Evolutionary conservation across 2,329 filamentous ascomycete genomes (phyloP), one percentile per base, ranked within the genome.

Genomic region (Bisporella sp.): DNA sequence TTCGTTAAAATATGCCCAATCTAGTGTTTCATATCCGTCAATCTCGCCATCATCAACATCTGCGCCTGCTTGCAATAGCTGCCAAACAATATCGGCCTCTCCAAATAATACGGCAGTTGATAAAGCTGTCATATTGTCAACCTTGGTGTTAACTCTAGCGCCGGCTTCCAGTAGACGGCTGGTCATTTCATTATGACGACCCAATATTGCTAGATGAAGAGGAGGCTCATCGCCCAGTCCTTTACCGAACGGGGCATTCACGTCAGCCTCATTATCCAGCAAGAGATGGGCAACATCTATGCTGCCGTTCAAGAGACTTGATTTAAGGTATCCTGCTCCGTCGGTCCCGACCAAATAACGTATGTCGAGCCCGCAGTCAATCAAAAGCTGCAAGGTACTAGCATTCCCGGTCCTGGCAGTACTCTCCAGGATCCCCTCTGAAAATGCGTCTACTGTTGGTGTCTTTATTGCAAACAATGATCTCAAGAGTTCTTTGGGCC

Each of bases 211-310:
- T 37, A 37, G 33, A 37, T 37, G 33, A 37, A 37, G 33, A 37
- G 33, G 33, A 37, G 33, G 33, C 7, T 37, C 7, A 37, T 37
- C 33, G 33, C n/a, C 7, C 33, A n/a, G 33, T 7, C n/a, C 7
- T 37, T 37, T 7, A 37, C 33, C 33, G 33, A 37, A n/a, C 33
- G 33, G 33, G 33, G 33, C 7, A 37, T 37, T 37, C n/a, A 37
- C 33, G 33, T 37, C 33, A n/a, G 33, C 7, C 33, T n/a, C 33
- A 37, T 37, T 37, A 37, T 37, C 33, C 7, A 37, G 33, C 33
- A 37, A 37, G 7, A 46, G 32, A 46, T 46, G 44, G 32, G 32
- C 44, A 46, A 46, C 44, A 46, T 37, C 31, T 6, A 46, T 6
- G 7, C n/a, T 37, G 33, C 33, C 7, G 33, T 37, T 7, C 7